Conservation (phyloP, 305 asterid genomes). For the Plantago lanceolata region DNA sequence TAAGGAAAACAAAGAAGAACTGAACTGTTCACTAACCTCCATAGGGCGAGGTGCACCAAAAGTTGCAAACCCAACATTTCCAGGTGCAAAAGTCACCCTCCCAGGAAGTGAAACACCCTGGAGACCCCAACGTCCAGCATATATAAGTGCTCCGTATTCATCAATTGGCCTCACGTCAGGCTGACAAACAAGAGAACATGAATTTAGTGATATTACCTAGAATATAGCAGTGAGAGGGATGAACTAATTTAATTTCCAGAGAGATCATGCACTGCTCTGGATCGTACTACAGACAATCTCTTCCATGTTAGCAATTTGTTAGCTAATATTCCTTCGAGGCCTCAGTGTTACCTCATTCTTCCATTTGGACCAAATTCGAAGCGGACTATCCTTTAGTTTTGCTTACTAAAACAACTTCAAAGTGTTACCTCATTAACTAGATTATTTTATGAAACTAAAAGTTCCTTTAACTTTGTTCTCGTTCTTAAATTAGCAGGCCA, state of each 20-base stretch:
- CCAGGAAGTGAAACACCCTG: conserved; percentile 96
- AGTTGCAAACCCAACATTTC: conserved; percentile 84
- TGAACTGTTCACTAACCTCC: conserved; percentile 51
- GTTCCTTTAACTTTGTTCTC: neutral
- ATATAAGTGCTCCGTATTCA: conserved; percentile 81
- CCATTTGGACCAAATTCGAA: too few relatives aligned
- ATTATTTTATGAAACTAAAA: neutral
- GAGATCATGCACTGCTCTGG: neutral
- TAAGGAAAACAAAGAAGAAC: conserved; percentile 7
- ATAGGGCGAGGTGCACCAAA: conserved; percentile 96
- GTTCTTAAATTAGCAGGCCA: neutral
- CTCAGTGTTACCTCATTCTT: too few relatives aligned
- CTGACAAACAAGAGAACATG: conserved; percentile 39
- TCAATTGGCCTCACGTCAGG: conserved; percentile 68
- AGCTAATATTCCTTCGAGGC: too few relatives aligned
- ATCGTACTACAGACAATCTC: neutral
- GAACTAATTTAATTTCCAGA: conserved; percentile 17
- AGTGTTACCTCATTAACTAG: neutral
- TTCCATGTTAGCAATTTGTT: too few relatives aligned
- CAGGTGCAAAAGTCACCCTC: conserved; percentile 98
- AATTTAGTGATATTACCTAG: conserved; percentile 8
- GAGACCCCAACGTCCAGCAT: conserved; percentile 95
- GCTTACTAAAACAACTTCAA: neutral
- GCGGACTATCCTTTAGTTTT: too few relatives aligned
- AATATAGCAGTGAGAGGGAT: neutral